Base-by-base conservation (phyloP, 2,329 filamentous ascomycete species). In the Ustulina deusta region DNA sequence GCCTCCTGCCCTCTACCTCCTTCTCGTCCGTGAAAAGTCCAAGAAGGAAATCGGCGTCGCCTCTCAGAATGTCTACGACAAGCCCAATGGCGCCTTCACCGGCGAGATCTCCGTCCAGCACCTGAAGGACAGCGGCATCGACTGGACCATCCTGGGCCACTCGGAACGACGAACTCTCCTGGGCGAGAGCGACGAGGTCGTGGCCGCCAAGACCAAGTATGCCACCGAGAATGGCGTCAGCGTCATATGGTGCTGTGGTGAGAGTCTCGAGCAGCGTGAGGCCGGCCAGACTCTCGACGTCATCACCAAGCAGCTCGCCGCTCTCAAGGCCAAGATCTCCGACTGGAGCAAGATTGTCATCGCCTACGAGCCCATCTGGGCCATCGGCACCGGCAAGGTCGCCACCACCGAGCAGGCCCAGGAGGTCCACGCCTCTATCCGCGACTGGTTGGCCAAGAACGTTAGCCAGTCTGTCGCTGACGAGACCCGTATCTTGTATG, bases 321-420 rank as follows among this genome's bases (percentile, higher is more conserved):
- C 94, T 73, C 93, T 95, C 72, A 90, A 94, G 81, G 82, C 84
- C 76, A 86, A 91, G 85, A 84, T 93, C 79, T 84, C 89, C 76
- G 93, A 97, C 85, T 99, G 96, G 96, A 88, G 86, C 78, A 96
- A 96, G 86, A 89, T 99, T 73, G 96, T 99, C 80, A 88, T 99
- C 78, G 96, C 96, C 78, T 99, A 99, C 84, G 96, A 99, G 89
- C 96, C 96, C 78, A 97, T 99, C 86, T 99, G 96, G 95, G 94
- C 89, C 80, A 92, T 90, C 75, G 95, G 95, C 75, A 98, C 96
- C 74, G 96, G 96, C 82, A 97, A 96, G 86, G 93, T 97, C 73
- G 93, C 93, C 75, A 92, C 90, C 71, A 94, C 90, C 68, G 87
- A 93, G 83, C 94, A 97, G 87, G 94, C 94, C 66, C 94, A 97